Percentiles rank a stretch among this genome's conserved stretches.
These are phyloP conservation scores for Pogostemon cablin DNA, from an alignment of 257 asterid genomes.

Conservation along the genomic window DNA sequence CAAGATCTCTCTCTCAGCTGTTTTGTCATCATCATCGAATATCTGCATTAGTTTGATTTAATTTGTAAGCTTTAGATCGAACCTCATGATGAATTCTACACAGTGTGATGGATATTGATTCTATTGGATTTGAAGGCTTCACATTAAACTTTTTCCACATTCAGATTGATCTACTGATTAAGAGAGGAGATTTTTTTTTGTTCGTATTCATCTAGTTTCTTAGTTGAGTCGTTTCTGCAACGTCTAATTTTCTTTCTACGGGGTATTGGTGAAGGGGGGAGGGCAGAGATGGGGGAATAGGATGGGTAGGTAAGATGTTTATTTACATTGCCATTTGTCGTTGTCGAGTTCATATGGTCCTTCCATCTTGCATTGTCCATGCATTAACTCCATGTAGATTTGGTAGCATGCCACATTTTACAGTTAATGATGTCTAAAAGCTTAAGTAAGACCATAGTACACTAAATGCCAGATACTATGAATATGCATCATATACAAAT, in stretches of 20 bases:
- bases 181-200: background rate
- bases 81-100: background rate
- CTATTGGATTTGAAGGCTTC: constrained; percentile 2
- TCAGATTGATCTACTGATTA: constrained; percentile 11
- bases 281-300: background rate
- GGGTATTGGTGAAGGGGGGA: background rate
- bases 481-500: background rate
- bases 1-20: background rate
- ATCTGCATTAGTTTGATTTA: constrained; percentile 36
- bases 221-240: background rate
- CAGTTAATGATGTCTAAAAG: background rate
- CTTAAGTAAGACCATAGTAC: background rate
- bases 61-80: constrained; percentile 35
- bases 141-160: background rate
- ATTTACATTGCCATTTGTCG: background rate
- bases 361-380: background rate
- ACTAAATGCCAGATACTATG: constrained; percentile 6
- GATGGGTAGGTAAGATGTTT: constrained; percentile 3
- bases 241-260: background rate
- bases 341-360: background rate
- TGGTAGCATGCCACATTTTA: background rate
- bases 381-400: background rate
- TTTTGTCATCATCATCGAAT: constrained; percentile 6
- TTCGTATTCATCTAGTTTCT: background rate
- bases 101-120: constrained; percentile 5